phyloP scores from a whole-genome alignment of 441 rosid species.

The Gossypium davidsonii region DNA sequence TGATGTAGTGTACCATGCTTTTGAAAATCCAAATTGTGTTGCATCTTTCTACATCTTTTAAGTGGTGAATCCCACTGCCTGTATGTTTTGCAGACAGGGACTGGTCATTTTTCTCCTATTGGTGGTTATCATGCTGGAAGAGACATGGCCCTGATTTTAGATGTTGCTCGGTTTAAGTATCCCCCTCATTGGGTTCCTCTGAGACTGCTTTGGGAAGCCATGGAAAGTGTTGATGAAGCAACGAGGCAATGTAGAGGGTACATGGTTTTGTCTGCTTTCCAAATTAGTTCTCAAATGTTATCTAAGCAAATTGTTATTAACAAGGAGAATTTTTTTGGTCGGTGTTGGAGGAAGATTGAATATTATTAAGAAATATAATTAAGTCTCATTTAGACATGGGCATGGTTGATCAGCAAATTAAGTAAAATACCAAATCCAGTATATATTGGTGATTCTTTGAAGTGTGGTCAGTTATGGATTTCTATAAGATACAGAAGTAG shows the following conservation, averaged over 20 bases:
- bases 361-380: not conserved
- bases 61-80: constrained; percentile 6
- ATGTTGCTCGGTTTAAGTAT: constrained; percentile 74
- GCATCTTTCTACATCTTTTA: not conserved
- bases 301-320: not conserved
- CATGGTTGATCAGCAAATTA: not conserved
- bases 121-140: constrained; percentile 65
- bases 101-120: constrained; percentile 67
- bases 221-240: constrained; percentile 47
- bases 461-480: not conserved
- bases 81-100: constrained; percentile 47
- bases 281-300: constrained; percentile 2
- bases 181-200: constrained; percentile 80
- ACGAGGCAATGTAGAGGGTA: constrained; percentile 63
- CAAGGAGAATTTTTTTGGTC: not conserved
- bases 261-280: constrained; percentile 5
- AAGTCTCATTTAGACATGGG: not conserved
- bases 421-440: not conserved
- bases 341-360: not conserved
- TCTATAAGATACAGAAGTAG: not conserved
- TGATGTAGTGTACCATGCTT: not conserved
- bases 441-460: not conserved
- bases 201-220: constrained; percentile 67
- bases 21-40: constrained; percentile 7
- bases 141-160: constrained; percentile 69